phyloP scores from a whole-genome alignment of 768 basidiomycete species.

The Leccinellum albellum region DNA sequence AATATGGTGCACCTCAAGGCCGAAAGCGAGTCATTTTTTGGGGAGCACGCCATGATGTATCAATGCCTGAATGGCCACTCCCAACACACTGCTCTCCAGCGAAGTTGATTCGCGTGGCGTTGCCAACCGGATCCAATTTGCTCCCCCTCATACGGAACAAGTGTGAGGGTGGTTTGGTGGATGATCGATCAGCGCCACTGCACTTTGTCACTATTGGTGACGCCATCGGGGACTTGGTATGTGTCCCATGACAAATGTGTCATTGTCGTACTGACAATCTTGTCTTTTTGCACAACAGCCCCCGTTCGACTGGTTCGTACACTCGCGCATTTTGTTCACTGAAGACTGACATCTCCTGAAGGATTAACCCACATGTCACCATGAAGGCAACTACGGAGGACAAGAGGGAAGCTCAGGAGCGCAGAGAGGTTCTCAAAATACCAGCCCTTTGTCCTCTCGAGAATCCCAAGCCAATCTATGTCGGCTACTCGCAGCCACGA shows the following conservation, averaged over 20 bases:
- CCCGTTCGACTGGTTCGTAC: slow-evolving; percentile 61
- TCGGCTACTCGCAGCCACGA: slow-evolving; percentile 47
- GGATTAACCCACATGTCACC: slow-evolving; percentile 55
- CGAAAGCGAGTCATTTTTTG: slow-evolving; percentile 66
- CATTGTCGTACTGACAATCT: slow-evolving; percentile 2
- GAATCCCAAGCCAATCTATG: slow-evolving; percentile 15
- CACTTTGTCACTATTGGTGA: slow-evolving; percentile 56
- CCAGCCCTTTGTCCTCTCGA: slow-evolving; percentile 40
- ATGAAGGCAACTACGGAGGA: slow-evolving; percentile 34
- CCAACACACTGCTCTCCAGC: slow-evolving; percentile 54
- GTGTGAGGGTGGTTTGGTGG: slow-evolving; percentile 23
- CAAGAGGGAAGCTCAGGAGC: slow-evolving; percentile 31
- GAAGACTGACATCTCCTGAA: slow-evolving; percentile 21
- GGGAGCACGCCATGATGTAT: slow-evolving; percentile 55
- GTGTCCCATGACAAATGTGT: slow-evolving; percentile 24
- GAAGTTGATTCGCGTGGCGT: slow-evolving; percentile 30
- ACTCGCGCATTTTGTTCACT: not conserved
- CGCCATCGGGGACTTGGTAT: slow-evolving; percentile 66
- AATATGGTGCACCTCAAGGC: slow-evolving; percentile 70
- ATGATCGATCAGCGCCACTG: slow-evolving; percentile 56
- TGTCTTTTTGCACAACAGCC: slow-evolving; percentile 37
- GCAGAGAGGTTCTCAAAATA: slow-evolving; percentile 40
- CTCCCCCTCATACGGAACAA: slow-evolving; percentile 43
- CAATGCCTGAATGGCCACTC: slow-evolving; percentile 59
- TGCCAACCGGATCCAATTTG: slow-evolving; percentile 44